Evolutionary conservation across 768 basidiomycete species (phyloP), one percentile per base, ranked within the genome.

Genomic region (Suillus discolor): DNA sequence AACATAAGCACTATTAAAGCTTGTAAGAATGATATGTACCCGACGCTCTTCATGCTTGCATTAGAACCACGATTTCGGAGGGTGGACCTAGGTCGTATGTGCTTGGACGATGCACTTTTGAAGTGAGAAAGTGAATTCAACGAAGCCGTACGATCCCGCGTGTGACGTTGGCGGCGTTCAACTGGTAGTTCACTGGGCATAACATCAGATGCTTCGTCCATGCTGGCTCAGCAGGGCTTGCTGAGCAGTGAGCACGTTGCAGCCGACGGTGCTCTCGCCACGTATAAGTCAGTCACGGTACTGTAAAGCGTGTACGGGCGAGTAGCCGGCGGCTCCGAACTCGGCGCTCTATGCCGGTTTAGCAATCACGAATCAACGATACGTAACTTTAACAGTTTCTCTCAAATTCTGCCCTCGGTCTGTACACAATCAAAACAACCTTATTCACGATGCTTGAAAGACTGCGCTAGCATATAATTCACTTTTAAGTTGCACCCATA

Each of bases 31-130:
- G 5, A 54, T 38, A 72, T 69, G 44, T 63, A 75, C 75, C 53
- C 38, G 59, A 42, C n/a, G 12, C 62, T 66, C 57, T 57, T 70
- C 62, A 72, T 41, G 31, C 66, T 69, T 25, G 68, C 23, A 23
- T 45, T 38, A 20, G 71, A 68, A 47, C 45, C 65, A 36, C 68
- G 72, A 66, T 63, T 62, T 12, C 72, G 75, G 25, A 67, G 62
- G 16, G 61, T 62, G 45, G 72, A 47, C 39, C 5, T 39, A 54
- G 28, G 53, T 34, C 55, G 49, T 62, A 66, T 64, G 15, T 55
- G 41, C 44, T 62, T 65, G 28, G 62, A 28, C 0, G 61, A n/a
- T 28, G 23, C 62, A 34, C 62, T 55, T 18, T 71, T 66, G 1
- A 42, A 1, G 6, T 47, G 69, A 8, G 65, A 64, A 25, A 61